Conservation (phyloP, 345 rosid species). For the Populus ilicifolia region DNA sequence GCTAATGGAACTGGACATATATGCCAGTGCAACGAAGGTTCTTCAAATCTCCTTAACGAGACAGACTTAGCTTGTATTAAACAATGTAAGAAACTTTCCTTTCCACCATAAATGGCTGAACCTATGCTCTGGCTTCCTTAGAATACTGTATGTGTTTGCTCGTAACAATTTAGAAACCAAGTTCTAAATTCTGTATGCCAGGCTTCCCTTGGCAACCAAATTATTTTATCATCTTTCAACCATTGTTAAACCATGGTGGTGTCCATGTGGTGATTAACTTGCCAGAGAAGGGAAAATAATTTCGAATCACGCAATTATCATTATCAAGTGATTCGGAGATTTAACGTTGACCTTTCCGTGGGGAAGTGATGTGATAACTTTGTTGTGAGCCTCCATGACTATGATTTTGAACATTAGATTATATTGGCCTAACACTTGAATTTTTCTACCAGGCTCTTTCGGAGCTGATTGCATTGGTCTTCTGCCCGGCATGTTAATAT, state of each 20-base stretch:
- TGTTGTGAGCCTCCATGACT: neutral
- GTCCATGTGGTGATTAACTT: neutral
- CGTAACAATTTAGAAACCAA: too few species aligned
- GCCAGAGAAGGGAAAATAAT: neutral
- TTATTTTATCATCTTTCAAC: neutral
- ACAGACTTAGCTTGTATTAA: slow-evolving; percentile 23
- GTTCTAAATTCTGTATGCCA: neutral
- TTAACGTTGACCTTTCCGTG: neutral
- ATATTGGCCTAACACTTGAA: neutral
- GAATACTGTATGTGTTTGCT: too few species aligned
- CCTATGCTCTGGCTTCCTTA: too few species aligned
- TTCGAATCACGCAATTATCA: neutral
- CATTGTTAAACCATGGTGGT: neutral
- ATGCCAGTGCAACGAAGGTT: slow-evolving; percentile 36
- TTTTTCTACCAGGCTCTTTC: neutral
- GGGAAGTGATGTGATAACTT: neutral
- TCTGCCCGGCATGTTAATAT: neutral
- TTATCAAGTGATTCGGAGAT: neutral
- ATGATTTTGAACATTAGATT: neutral
- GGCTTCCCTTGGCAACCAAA: neutral
- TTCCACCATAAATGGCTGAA: neutral
- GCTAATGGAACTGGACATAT: slow-evolving; percentile 20
- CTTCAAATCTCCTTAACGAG: slow-evolving; percentile 21
- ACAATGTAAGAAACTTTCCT: slow-evolving; percentile 25
- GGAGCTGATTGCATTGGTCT: slow-evolving; percentile 13